Percentiles rank a stretch among this genome's conserved stretches.
These are phyloP conservation scores for Populus euphratica DNA, from an alignment of 345 rosid genomes.

Conservation along the genomic window DNA sequence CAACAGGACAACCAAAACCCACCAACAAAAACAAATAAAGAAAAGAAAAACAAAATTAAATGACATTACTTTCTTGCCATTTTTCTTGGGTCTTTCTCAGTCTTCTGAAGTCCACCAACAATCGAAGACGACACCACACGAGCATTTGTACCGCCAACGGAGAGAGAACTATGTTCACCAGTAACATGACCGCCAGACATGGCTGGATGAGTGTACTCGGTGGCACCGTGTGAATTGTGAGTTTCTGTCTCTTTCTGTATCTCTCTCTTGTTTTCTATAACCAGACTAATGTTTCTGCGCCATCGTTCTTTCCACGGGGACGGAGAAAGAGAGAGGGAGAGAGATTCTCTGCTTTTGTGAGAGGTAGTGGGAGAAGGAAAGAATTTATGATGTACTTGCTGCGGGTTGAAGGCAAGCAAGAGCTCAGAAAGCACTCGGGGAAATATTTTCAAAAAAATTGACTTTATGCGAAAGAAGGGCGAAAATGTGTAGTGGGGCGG, in stretches of 20 bases:
- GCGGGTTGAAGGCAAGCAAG: no score
- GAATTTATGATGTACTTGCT: no score
- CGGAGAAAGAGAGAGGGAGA: no score
- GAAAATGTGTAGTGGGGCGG: no score
- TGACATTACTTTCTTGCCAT: constrained; percentile 42
- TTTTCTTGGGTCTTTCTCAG: constrained; percentile 57
- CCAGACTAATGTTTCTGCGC: no score
- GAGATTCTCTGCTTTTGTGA: no score
- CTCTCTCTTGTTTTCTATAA: not conserved
- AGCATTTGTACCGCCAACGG: not conserved
- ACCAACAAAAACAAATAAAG: not conserved
- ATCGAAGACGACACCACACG: not conserved
- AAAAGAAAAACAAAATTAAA: not conserved
- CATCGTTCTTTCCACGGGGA: no score
- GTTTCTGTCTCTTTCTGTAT: not conserved
- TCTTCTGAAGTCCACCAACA: not conserved
- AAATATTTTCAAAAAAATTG: no score
- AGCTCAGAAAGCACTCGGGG: no score
- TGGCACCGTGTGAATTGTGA: not conserved
- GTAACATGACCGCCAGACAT: constrained; percentile 6
- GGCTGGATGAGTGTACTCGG: not conserved
- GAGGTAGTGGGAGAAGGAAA: no score
- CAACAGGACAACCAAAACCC: constrained; percentile 2
- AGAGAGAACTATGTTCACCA: not conserved
- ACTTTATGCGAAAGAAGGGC: no score